Conservation (phyloP, 805 yeast genomes). For the Lachancea meyersii region DNA sequence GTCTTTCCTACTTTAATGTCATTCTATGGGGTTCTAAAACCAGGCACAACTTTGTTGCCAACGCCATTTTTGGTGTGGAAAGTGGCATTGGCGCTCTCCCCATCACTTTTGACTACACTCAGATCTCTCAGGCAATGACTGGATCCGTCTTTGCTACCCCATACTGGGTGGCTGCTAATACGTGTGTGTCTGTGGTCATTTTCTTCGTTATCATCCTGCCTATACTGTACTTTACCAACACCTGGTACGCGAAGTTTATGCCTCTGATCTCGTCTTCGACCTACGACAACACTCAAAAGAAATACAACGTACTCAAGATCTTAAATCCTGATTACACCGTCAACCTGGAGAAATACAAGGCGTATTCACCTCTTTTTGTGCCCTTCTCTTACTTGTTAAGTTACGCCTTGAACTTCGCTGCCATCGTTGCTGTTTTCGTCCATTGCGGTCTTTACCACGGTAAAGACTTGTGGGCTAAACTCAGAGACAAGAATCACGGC, state of each 20-base stretch:
- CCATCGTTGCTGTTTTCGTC: constrained; percentile 53
- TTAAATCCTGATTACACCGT: constrained; percentile 39
- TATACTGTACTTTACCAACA: constrained; percentile 46
- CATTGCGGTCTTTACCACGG: constrained; percentile 57
- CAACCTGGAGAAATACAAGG: constrained; percentile 40
- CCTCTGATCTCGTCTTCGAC: constrained; percentile 50
- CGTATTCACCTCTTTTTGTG: constrained; percentile 52
- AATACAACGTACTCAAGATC: constrained; percentile 44
- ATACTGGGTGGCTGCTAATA: constrained; percentile 34
- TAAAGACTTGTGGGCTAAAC: constrained; percentile 42
- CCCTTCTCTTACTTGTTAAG: constrained; percentile 52
- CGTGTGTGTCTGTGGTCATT: constrained; percentile 43
- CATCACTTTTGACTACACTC: constrained; percentile 53
- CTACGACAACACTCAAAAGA: constrained; percentile 42
- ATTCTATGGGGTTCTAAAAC: constrained; percentile 33
- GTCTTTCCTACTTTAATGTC: constrained; percentile 51
- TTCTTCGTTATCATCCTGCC: constrained; percentile 47
- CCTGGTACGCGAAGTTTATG: constrained; percentile 52
- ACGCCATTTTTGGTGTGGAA: constrained; percentile 56
- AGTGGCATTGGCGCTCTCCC: constrained; percentile 53
- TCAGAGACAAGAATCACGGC: constrained; percentile 38
- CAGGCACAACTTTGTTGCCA: constrained; percentile 47
- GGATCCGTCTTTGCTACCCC: constrained; percentile 61
- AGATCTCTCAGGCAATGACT: constrained; percentile 41
- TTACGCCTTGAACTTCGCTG: constrained; percentile 56